phyloP scores from a whole-genome alignment of 768 basidiomycete species.

The Russula lepida region DNA sequence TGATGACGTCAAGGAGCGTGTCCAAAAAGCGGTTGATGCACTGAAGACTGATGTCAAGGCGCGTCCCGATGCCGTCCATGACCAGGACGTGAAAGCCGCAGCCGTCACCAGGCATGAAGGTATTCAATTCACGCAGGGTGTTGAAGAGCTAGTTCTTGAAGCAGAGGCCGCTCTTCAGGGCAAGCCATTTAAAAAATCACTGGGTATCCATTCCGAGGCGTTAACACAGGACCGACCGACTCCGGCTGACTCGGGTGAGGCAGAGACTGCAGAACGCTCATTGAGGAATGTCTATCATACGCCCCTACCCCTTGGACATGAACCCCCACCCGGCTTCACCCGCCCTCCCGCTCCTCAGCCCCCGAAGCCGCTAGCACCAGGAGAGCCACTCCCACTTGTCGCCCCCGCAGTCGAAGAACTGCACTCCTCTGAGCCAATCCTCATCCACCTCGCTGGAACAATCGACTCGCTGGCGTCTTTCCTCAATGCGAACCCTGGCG shows the following conservation, averaged over 20 bases:
- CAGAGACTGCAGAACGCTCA: conserved; percentile 18
- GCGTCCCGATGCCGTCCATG: conserved; percentile 27
- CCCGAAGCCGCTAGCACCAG: conserved; percentile 26
- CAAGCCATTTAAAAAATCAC: conserved; percentile 30
- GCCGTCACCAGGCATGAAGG: conserved; percentile 39
- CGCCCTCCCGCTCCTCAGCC: conserved; percentile 49
- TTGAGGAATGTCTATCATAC: conserved; percentile 49
- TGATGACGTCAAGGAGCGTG: conserved; percentile 38
- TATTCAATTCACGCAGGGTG: conserved; percentile 49
- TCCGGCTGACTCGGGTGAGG: conserved; percentile 13
- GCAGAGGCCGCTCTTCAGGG: conserved; percentile 64
- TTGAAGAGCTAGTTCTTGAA: conserved; percentile 57
- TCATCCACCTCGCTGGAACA: conserved; percentile 82
- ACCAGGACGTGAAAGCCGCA: conserved; percentile 31
- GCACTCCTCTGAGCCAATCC: conserved; percentile 76
- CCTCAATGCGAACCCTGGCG: conserved; percentile 64
- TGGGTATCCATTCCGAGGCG: conserved; percentile 21
- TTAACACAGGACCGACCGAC: conserved; percentile 25
- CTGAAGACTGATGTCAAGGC: conserved; percentile 45
- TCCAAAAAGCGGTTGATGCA: conserved; percentile 35
- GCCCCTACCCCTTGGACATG: conserved; percentile 86
- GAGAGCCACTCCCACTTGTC: conserved; percentile 60
- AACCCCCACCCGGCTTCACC: conserved; percentile 84
- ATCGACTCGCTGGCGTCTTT: conserved; percentile 88
- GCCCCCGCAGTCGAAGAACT: conserved; percentile 73